A percentile compares a stretch with the other conserved stretches of the same genome.
Evolutionary conservation across 2,329 filamentous ascomycete species (phyloP).

Genomic region (Aureobasidium uvarum): DNA sequence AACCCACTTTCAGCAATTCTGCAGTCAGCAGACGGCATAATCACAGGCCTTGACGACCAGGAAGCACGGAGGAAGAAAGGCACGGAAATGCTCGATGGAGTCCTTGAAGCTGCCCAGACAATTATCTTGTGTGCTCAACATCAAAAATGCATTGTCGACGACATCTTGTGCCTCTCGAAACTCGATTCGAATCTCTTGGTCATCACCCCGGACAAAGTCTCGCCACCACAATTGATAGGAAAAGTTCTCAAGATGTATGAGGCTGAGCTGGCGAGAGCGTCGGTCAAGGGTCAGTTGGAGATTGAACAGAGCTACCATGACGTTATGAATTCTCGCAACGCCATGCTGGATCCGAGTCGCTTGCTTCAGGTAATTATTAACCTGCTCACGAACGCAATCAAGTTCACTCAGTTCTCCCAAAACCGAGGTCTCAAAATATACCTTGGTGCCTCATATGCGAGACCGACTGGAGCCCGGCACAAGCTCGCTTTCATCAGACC

Average conservation of each 20-base stretch:
- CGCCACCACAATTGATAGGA: conserved; percentile 40
- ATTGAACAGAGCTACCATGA: conserved; percentile 41
- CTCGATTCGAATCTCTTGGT: conserved; percentile 38
- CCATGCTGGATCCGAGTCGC: conserved; percentile 45
- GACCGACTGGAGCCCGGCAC: conserved; percentile 37
- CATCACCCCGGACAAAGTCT: conserved; percentile 44
- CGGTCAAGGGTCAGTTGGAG: conserved; percentile 36
- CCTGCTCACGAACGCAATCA: conserved; percentile 50
- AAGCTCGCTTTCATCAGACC: conserved; percentile 39
- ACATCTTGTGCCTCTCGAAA: conserved; percentile 48
- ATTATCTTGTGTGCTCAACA: conserved; percentile 37
- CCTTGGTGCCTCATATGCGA: conserved; percentile 39
- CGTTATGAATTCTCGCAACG: conserved; percentile 37
- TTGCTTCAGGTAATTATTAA: conserved; percentile 47
- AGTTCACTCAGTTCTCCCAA: conserved; percentile 45
- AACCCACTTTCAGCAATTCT: conserved; percentile 48
- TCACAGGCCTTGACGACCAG: conserved; percentile 35
- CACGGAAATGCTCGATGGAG: conserved; percentile 23
- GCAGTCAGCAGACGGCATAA: conserved; percentile 47
- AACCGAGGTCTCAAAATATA: conserved; percentile 42
- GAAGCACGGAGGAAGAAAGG: background rate
- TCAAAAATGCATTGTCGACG: conserved; percentile 47
- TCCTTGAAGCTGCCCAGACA: conserved; percentile 32
- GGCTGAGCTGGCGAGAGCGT: conserved; percentile 40
- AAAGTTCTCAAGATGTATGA: conserved; percentile 43